Evolutionary conservation across 306 rosid genomes (phyloP).

Genomic region (Biancaea sappan): DNA sequence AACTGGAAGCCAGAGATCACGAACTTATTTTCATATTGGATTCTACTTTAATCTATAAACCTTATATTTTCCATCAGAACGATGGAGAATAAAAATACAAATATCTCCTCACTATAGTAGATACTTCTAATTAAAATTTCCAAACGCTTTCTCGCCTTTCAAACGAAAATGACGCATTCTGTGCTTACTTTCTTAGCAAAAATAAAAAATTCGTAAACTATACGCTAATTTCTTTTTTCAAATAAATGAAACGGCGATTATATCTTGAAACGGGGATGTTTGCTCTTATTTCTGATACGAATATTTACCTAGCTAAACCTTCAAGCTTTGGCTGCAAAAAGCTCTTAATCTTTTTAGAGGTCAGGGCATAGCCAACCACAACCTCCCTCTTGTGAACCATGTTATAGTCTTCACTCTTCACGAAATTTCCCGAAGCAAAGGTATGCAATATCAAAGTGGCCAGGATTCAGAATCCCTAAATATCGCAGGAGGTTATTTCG

Average conservation of each 20-base stretch:
- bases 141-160: constrained; percentile 47
- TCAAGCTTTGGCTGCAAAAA: constrained; percentile 86
- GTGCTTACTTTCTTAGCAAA: constrained; percentile 2
- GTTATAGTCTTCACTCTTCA: too few relatives aligned
- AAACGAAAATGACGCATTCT: constrained; percentile 49
- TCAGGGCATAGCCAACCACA: too few relatives aligned
- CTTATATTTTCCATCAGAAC: background rate
- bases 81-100: background rate
- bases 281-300: background rate
- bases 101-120: constrained; percentile 1
- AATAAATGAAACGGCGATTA: background rate
- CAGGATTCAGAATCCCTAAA: too few relatives aligned
- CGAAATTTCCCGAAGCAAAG: too few relatives aligned
- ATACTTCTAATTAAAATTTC: constrained; percentile 20
- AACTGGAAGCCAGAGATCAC: background rate
- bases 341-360: constrained; percentile 86
- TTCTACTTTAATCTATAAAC: background rate
- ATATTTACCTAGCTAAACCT: constrained; percentile 72
- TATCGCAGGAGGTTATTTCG: too few relatives aligned
- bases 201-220: constrained; percentile 1
- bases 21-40: background rate
- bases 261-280: background rate
- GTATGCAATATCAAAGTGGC: too few relatives aligned
- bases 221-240: background rate
- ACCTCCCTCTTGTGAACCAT: too few relatives aligned